Percentiles rank a stretch among this genome's conserved stretches.
Conservation (phyloP, 192 early-diverging fungal genomes). For the Piromyces sp. region DNA sequence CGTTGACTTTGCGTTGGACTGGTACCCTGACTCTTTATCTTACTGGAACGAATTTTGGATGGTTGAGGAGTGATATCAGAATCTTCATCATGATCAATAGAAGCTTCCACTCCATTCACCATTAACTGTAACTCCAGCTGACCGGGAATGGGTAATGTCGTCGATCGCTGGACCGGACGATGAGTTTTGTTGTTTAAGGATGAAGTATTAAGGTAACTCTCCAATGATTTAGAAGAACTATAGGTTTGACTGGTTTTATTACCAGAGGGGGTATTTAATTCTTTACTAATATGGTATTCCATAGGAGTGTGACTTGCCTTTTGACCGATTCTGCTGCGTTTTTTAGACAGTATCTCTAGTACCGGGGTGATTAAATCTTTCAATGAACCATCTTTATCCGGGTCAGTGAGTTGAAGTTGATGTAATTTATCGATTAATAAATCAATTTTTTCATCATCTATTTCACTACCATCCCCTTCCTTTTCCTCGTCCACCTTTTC, state of each 20-base stretch:
- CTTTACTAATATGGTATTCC: background rate
- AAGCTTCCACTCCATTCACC: background rate
- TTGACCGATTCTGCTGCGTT: background rate
- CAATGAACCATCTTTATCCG: background rate
- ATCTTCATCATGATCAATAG: background rate
- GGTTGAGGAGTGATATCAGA: background rate
- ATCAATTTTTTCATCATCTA: background rate
- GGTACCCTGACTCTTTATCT: no score
- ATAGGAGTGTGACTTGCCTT: no score
- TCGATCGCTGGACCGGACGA: no score
- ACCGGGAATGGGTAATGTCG: no score
- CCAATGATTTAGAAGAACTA: no score
- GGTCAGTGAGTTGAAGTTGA: background rate
- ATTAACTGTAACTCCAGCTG: background rate
- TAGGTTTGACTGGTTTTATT: no score
- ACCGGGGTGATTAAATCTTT: background rate
- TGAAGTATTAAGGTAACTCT: no score
- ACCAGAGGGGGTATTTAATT: background rate
- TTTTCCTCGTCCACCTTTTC: background rate
- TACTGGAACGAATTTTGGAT: no score
- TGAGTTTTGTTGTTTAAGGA: no score
- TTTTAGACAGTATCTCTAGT: background rate
- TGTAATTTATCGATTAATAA: background rate
- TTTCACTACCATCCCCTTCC: background rate
- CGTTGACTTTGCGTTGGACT: no score